Conservation (phyloP, 2,329 filamentous ascomycete species). For the Talaromyces sp. region DNA sequence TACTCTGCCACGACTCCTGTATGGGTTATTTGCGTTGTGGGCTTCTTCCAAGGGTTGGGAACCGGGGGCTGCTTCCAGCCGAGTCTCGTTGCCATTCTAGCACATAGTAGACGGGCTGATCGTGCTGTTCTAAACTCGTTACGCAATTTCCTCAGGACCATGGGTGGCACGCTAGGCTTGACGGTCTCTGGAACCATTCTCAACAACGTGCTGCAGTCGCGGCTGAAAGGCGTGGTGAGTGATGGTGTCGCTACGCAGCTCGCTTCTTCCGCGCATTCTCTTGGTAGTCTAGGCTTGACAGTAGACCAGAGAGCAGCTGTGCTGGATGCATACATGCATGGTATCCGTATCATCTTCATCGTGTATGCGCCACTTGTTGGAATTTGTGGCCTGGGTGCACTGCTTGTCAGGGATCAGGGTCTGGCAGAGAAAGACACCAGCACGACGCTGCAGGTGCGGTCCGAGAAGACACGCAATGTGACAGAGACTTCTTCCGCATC, state of each 20-base stretch:
- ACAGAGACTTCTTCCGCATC: background rate
- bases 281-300: background rate
- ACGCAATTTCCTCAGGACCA: conserved; percentile 1
- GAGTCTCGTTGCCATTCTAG: background rate
- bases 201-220: conserved; percentile 1
- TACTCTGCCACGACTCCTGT: background rate
- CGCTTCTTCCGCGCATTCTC: background rate
- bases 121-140: background rate
- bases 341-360: background rate
- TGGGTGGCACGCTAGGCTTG: background rate
- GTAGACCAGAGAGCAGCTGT: background rate
- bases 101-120: background rate
- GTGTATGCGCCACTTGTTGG: background rate
- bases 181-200: conserved; percentile 1
- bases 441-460: background rate
- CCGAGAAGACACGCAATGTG: background rate
- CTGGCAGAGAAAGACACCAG: background rate
- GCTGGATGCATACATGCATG: conserved; percentile 1
- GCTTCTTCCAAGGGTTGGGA: background rate
- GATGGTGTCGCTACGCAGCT: background rate
- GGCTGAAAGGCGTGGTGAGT: background rate
- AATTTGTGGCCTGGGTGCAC: background rate
- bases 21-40: background rate
- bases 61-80: background rate
- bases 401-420: background rate